phyloP scores from a whole-genome alignment of 345 rosid genomes.

The Combretum micranthum region DNA sequence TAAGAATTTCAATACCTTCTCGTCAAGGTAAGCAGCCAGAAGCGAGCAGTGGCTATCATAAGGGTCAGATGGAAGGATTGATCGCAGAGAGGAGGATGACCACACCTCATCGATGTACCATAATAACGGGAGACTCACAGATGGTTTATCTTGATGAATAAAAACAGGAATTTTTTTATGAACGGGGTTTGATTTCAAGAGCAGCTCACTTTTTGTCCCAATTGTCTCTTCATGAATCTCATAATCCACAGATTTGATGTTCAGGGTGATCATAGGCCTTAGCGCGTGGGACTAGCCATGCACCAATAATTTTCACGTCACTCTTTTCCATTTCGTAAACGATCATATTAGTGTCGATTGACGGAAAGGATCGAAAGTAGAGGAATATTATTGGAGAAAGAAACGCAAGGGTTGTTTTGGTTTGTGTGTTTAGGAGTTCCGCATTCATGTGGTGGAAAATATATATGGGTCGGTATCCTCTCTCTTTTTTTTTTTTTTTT shows the following conservation, averaged over 20 bases:
- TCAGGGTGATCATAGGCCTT: constrained; percentile 66
- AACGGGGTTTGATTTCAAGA: constrained; percentile 63
- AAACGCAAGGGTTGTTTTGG: no score
- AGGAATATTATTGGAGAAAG: background rate
- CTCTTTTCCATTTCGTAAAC: constrained; percentile 19
- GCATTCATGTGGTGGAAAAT: no score
- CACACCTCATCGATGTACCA: constrained; percentile 64
- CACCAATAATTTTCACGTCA: constrained; percentile 53
- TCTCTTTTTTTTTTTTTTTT: no score
- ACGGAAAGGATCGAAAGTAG: background rate
- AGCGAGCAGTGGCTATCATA: constrained; percentile 56
- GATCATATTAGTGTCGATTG: background rate
- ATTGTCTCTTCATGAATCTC: constrained; percentile 51
- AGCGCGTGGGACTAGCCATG: constrained; percentile 75
- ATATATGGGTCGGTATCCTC: no score
- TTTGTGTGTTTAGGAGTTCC: no score
- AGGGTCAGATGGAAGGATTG: constrained; percentile 62
- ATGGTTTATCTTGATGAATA: constrained; percentile 50
- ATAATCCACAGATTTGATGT: constrained; percentile 52
- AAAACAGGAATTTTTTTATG: constrained; percentile 80
- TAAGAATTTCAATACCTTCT: constrained; percentile 32
- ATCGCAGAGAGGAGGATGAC: constrained; percentile 43
- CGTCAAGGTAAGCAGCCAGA: constrained; percentile 69
- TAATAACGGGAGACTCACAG: constrained; percentile 63
- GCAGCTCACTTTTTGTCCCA: constrained; percentile 50